A percentile compares a stretch with the other conserved stretches of the same genome.
phyloP scores from a whole-genome alignment of 148 eudicot genomes.

The Arbutus unedo region DNA sequence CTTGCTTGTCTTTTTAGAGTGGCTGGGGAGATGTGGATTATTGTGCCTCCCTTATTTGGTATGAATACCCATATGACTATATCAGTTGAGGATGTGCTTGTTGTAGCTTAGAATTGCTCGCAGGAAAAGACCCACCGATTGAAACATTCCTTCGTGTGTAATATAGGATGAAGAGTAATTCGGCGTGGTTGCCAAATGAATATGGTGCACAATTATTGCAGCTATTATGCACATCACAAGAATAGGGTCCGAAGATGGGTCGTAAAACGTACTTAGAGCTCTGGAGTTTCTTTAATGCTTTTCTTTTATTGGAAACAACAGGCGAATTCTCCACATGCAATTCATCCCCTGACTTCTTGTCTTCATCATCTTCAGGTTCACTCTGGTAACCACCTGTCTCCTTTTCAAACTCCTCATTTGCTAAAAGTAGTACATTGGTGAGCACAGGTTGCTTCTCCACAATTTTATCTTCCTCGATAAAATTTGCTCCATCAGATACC shows the following conservation, averaged over 20 bases:
- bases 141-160: neutral
- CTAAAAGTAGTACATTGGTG: constrained; percentile 46
- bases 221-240: neutral
- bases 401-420: constrained; percentile 55
- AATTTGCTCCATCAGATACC: constrained; percentile 26
- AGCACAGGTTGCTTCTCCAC: constrained; percentile 41
- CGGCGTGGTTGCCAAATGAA: neutral
- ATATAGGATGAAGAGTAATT: neutral
- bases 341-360: constrained; percentile 21
- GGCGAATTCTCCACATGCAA: constrained; percentile 25
- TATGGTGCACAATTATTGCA: neutral
- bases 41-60: neutral
- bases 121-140: neutral
- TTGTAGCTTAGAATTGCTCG: neutral
- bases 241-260: neutral
- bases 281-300: constrained; percentile 47
- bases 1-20: neutral
- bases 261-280: constrained; percentile 43
- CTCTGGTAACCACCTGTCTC: constrained; percentile 54
- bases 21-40: neutral
- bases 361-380: constrained; percentile 45
- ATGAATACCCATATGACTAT: neutral
- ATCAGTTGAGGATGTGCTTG: neutral
- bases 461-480: constrained; percentile 28
- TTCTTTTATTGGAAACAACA: constrained; percentile 55